phyloP scores from a whole-genome alignment of 2,329 filamentous ascomycete genomes.

The Fusarium sp. region DNA sequence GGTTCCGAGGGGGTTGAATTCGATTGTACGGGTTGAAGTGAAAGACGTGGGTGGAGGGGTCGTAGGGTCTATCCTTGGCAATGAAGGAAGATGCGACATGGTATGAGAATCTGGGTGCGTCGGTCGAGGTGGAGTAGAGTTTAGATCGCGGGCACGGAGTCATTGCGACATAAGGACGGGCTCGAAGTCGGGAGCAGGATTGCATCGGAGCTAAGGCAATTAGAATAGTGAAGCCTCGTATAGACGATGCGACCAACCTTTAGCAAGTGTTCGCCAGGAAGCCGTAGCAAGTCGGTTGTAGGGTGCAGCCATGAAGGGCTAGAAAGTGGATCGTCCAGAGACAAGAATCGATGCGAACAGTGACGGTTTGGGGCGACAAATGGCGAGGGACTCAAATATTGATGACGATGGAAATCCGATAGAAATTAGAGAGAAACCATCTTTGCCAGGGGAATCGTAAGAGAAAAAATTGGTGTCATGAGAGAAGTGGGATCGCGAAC shows the following conservation, averaged over 20 bases:
- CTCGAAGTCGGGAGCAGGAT: constrained; percentile 9
- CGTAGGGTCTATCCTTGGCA: constrained; percentile 75
- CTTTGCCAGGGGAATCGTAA: constrained; percentile 23
- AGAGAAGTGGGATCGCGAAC: constrained; percentile 40
- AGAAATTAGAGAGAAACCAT: constrained; percentile 32
- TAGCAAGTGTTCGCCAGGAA: constrained; percentile 39
- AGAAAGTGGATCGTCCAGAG: constrained; percentile 21
- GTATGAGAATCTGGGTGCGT: constrained; percentile 66
- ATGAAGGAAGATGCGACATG: constrained; percentile 80
- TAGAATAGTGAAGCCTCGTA: constrained; percentile 5
- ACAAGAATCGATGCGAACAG: constrained; percentile 15
- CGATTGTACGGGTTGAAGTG: constrained; percentile 76
- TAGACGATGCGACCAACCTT: constrained; percentile 27
- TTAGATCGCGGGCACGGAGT: constrained; percentile 33
- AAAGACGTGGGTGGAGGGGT: constrained; percentile 75
- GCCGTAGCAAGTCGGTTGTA: constrained; percentile 36
- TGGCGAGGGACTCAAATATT: neutral
- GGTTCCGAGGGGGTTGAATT: constrained; percentile 60
- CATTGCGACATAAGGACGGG: constrained; percentile 25
- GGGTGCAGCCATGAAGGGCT: constrained; percentile 42
- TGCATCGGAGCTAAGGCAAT: constrained; percentile 32
- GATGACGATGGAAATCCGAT: neutral
- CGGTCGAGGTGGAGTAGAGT: constrained; percentile 41
- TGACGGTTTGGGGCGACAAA: neutral
- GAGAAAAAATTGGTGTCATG: constrained; percentile 28